phyloP scores from a whole-genome alignment of 2,329 filamentous ascomycete genomes.

The Byssochlamys sp. region DNA sequence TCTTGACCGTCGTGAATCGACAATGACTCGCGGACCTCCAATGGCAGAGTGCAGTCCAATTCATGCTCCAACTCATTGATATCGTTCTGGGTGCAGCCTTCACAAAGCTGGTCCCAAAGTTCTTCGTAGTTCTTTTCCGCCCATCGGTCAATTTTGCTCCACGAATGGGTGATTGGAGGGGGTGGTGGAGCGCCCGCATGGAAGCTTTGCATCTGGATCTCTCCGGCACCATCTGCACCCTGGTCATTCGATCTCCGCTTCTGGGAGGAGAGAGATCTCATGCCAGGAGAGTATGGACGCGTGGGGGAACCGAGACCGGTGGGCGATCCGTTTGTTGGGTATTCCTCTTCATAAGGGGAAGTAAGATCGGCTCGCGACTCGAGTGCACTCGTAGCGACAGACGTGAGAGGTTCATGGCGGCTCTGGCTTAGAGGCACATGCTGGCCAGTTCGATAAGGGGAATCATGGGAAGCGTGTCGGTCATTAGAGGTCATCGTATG shows the following conservation, averaged over 20 bases:
- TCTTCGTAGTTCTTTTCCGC: slow-evolving; percentile 91
- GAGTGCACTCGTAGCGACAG: slow-evolving; percentile 71
- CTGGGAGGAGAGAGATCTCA: slow-evolving; percentile 66
- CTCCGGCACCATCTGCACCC: slow-evolving; percentile 62
- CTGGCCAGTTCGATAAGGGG: slow-evolving; percentile 79
- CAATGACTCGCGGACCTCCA: slow-evolving; percentile 86
- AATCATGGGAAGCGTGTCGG: slow-evolving; percentile 86
- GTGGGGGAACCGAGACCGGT: slow-evolving; percentile 47
- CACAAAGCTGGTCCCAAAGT: slow-evolving; percentile 83
- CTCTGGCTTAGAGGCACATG: slow-evolving; percentile 81
- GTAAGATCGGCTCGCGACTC: slow-evolving; percentile 81
- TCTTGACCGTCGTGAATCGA: slow-evolving; percentile 94
- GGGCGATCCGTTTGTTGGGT: slow-evolving; percentile 47
- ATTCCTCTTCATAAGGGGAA: slow-evolving; percentile 68
- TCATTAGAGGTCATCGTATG: slow-evolving; percentile 72
- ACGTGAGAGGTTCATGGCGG: slow-evolving; percentile 72
- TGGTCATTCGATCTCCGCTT: slow-evolving; percentile 50
- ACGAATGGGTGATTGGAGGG: slow-evolving; percentile 79
- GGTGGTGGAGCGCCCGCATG: slow-evolving; percentile 81
- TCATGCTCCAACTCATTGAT: slow-evolving; percentile 94
- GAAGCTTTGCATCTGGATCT: slow-evolving; percentile 96
- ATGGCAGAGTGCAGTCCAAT: slow-evolving; percentile 83
- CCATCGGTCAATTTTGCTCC: slow-evolving; percentile 90
- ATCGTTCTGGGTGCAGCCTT: slow-evolving; percentile 86
- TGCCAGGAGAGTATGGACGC: slow-evolving; percentile 79